Conservation (phyloP, 1,284 basidiomycete species). For the Leccinum laetum region DNA sequence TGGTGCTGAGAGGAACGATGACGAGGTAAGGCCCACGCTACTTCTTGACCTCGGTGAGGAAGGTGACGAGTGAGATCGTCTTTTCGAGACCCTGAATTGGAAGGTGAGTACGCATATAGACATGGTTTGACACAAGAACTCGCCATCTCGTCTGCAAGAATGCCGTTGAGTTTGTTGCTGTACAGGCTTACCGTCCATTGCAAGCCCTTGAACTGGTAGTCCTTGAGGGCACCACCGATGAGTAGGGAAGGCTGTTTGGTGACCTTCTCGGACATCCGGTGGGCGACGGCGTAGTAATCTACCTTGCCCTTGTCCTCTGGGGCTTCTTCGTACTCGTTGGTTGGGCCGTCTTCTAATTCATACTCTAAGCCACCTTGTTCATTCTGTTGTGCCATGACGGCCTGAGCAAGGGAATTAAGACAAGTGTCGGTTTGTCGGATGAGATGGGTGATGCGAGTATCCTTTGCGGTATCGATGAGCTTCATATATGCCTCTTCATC, state of each 20-base stretch:
- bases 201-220: slow-evolving; percentile 90
- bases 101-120: slow-evolving; percentile 13
- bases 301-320: slow-evolving; percentile 77
- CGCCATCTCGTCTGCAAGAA: slow-evolving; percentile 98
- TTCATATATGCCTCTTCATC: slow-evolving; percentile 99
- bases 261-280: slow-evolving; percentile 91
- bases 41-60: slow-evolving; percentile 92
- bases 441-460: slow-evolving; percentile 98
- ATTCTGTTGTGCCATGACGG: slow-evolving; percentile 93
- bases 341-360: slow-evolving; percentile 69
- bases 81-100: slow-evolving; percentile 85
- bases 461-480: slow-evolving; percentile 99
- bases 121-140: slow-evolving; percentile 21
- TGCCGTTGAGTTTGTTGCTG: slow-evolving; percentile 97
- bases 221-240: slow-evolving; percentile 84
- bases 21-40: slow-evolving; percentile 97
- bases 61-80: slow-evolving; percentile 95
- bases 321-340: slow-evolving; percentile 66
- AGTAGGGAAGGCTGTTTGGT: slow-evolving; percentile 83
- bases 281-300: slow-evolving; percentile 98
- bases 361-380: slow-evolving; percentile 59
- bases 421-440: slow-evolving; percentile 96
- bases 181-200: slow-evolving; percentile 99
- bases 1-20: slow-evolving; percentile 96
- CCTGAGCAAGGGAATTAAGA: slow-evolving; percentile 93